Base-by-base conservation (phyloP, 1,139 yeast genomes). In the Candida sp. region DNA sequence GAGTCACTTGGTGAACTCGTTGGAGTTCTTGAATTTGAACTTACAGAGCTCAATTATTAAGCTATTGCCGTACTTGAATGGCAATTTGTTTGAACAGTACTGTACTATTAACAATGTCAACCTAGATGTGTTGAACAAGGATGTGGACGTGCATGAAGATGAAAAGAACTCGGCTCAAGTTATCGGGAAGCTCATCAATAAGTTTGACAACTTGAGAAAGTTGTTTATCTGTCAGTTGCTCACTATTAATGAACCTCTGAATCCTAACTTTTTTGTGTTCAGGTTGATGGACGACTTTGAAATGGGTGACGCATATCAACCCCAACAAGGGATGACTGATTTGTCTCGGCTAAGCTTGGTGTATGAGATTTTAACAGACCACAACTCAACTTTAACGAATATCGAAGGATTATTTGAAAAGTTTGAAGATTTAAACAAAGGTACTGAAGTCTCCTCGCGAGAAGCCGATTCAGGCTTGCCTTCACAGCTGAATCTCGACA, bases 11-110 rank as follows among this genome's bases (percentile, higher is more conserved):
- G 52, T 58, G 22, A 56, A 59, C 49, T 48, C 72, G 0, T 58
- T 74, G 45, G 51, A 61, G 23, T 66, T 73, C 39, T 54, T 76
- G 37, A 65, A 62, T 25, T 61, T 72, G 48, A 72, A 72, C 50
- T 49, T 73, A 34, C 65, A 58, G 48, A 49, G 60, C 23, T 68
- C 73, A 3, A 65, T 75, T n/a, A 53, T 63, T 2, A 65, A 66
- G 28, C 52, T 77, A 7, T 53, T 77, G 7, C 78, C 80, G 0
- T 56, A 59, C 28, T 51, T 74, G 44, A 74, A 77, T 54, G 81
- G 81, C 0, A 70, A 68, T 1, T 59, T 70, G 7, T 63, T 78
- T 39, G 80, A 78, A 53, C 74, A 74, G 54, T 77, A 75, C 53
- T 75, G 78, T 54, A 60, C 62, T 32, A 68, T 77, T 17, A 76